Evolutionary conservation across 2,329 filamentous ascomycete species (phyloP), one percentile per base, ranked within the genome.

Genomic region (Apiospora koreana): DNA sequence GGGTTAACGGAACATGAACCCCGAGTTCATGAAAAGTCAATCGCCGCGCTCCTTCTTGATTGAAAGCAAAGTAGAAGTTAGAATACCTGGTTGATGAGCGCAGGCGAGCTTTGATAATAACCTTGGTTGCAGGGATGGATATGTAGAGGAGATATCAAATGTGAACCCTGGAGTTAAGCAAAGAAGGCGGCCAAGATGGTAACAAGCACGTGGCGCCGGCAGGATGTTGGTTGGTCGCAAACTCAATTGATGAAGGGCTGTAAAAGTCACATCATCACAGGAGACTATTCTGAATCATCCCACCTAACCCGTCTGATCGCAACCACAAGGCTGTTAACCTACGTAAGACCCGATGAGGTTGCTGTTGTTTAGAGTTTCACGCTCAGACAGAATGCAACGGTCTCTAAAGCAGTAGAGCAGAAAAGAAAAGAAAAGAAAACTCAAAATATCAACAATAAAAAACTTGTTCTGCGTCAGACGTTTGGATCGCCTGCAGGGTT

Each of bases 401-500:
- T 62, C 54, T n/a, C 54, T 16, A 38, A 14, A 38, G 31, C 9
- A n/a, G 54, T 38, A 62, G 23, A 62, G 54, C 31, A 38, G 21
- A 62, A n/a, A 62, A 28, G 18, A 16, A 54, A 54, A n/a, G n/a
- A n/a, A n/a, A n/a, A n/a, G n/a, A n/a, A n/a, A n/a, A n/a, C n/a
- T n/a, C n/a, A n/a, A n/a, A n/a, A n/a, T n/a, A n/a, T n/a, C 21
- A n/a, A 6, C 28, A 38, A 62, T 18, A 10, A 14, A 62, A 62
- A 62, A 38, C 54, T 38, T 62, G 54, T 62, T 62, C 31, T 62
- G 54, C 54, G 54, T 38, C 54, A 38, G 31, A 62, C 54, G 54
- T 62, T 62, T n/a, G 28, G 54, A 62, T 62, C 54, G 31, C 18
- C 54, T 62, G 31, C 54, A 62, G 54, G 54, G 54, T 38, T 62